Evolutionary conservation across 2,329 filamentous ascomycete genomes (phyloP), one percentile per base, ranked within the genome.

Genomic region (Colletotrichum eremochloae): DNA sequence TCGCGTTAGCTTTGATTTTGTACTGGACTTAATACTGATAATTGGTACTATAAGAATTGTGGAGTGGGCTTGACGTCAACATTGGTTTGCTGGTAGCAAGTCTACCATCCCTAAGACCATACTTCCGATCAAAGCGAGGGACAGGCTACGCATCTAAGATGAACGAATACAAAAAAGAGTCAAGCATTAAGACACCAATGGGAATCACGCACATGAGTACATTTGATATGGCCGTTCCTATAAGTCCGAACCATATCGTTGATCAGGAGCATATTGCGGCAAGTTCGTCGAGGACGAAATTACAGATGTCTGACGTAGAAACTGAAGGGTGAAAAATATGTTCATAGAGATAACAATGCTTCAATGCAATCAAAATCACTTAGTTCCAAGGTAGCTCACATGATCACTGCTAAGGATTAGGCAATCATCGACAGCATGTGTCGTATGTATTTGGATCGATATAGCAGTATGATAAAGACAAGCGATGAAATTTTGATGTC

Each of bases 1-100:
- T 29, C 12, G 8, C 20, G 20, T 11, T 8, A 5, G 3, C n/a
- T 52, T 29, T 8, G 18, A 52, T 7, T 20, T 29, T 20, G 7
- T 14, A 8, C 24, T 31, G 2, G 24, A 14, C 11, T 11, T 15
- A 1, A 20, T 56, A 31, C 48, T 68, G 36, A 68, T 6, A 8
- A 1, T 11, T 7, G 8, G 18, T 46, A 8, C 38, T 8, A 40
- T 6, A 29, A 72, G 69, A 69, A 48, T 38, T 72, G 1, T 72
- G 69, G 69, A 72, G 69, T 24, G 69, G 69, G 18, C 55, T 72
- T 3, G 69, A 72, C 3, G 58, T 64, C 65, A 72, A 72, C 3
- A 68, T 72, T 8, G 69, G 69, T 4, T 48, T 72, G 15, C 44
- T 72, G 31, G 69, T 72, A 33, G 69, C 69, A 5, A 72, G 57